Evolutionary conservation across 257 asterid genomes (phyloP).

Genomic region (Solanum medicagineum): DNA sequence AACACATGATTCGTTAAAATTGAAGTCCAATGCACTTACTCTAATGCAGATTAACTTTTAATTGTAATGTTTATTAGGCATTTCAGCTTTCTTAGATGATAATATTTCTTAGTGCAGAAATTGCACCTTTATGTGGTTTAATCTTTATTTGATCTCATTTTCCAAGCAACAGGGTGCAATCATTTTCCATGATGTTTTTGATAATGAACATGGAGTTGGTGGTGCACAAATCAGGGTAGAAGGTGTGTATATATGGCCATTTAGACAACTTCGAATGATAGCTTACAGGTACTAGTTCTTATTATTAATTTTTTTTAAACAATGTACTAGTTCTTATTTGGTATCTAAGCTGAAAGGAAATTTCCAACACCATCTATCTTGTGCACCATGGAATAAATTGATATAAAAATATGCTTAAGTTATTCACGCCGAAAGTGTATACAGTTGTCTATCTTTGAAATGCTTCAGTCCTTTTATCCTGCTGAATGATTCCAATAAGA

Average conservation of each 20-base stretch:
- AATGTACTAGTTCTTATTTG: background rate
- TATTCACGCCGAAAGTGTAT: background rate
- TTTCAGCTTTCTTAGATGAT: background rate
- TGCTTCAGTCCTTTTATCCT: background rate
- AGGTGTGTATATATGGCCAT: constrained; percentile 99
- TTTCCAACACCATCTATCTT: background rate
- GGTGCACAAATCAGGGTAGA: constrained; percentile 86
- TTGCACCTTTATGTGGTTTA: background rate
- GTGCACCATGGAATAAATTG: background rate
- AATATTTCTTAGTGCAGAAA: background rate
- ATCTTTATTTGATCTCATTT: background rate
- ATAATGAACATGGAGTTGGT: constrained; percentile 49
- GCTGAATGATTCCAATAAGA: background rate
- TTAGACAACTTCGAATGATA: constrained; percentile 95
- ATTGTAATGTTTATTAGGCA: background rate
- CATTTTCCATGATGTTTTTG: constrained; percentile 86
- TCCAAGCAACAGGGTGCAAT: constrained; percentile 50
- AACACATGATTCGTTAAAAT: background rate
- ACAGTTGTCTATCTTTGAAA: background rate
- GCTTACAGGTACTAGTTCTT: constrained; percentile 55
- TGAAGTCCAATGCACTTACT: background rate
- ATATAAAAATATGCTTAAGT: background rate
- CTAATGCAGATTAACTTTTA: background rate
- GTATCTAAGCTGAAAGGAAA: background rate
- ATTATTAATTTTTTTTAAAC: background rate